Base-by-base conservation (phyloP, 306 rosid genomes). In the Begonia fuchsioides region DNA sequence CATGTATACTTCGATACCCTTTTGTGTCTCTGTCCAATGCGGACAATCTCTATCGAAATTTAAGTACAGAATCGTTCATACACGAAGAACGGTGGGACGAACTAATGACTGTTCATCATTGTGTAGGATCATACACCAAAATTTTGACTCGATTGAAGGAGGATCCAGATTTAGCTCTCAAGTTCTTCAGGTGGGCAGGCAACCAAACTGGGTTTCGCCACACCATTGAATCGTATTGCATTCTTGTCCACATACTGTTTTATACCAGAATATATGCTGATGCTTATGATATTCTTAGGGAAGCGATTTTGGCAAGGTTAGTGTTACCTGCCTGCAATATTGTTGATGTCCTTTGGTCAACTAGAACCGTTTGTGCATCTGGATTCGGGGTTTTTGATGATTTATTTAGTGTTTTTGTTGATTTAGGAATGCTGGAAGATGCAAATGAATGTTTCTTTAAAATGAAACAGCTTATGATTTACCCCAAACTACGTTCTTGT, bases 381-480 rank as follows among this genome's bases (percentile, higher is more conserved):
- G 81, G 95, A 7, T 65, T 68, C 15, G 94, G 94, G 26, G 95
- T 81, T 32, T 85, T 85, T 60, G 95, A 90, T 68, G 62, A 78
- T 19, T 76, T 90, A 58, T 85, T 90, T 79, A 76, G 98, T 66
- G 94, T 81, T 49, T 63, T 90, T 13, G 76, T 77, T 12, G 95
- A 72, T 70, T 51, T 81, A 50, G 85, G 74, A 57, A 68, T 85
- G 92, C 74, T 81, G 20, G 95, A 75, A 54, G 75, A 85, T 75
- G 95, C 95, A 32, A 69, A 62, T 47, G 65, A 72, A 60, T 81
- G 82, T 52, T 84, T 84, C 65, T 56, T 58, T 62, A 84, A 67
- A 75, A 84, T 81, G 97, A 73, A 59, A 39, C 72, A 59, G 68
- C 73, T 75, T 56, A 76, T 66, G 69, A 81, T 82, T 74, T 60